Base-by-base conservation (phyloP, 2,329 filamentous ascomycete genomes). In the Graphilbum sp. region DNA sequence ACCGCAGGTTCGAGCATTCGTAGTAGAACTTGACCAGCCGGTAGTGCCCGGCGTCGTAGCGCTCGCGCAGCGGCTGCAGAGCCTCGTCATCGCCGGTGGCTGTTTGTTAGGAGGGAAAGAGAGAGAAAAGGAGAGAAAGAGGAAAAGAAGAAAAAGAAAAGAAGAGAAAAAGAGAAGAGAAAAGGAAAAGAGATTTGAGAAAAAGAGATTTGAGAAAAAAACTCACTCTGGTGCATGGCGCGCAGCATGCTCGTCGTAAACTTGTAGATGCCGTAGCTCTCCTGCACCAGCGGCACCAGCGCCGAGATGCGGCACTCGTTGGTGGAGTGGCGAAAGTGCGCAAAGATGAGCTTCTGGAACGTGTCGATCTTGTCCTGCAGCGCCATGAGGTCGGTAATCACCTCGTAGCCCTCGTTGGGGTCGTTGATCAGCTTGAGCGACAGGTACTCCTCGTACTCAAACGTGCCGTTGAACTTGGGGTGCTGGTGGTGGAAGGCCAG, bases 181-280 rank as follows among this genome's bases (percentile, higher is more conserved):
- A n/a, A n/a, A n/a, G n/a, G n/a, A n/a, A n/a, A n/a, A n/a, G n/a
- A n/a, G n/a, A n/a, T n/a, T n/a, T n/a, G n/a, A n/a, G n/a, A n/a
- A n/a, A n/a, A n/a, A n/a, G n/a, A n/a, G n/a, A n/a, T n/a, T n/a
- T n/a, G n/a, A n/a, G n/a, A n/a, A n/a, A n/a, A n/a, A n/a, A n/a
- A 62, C 78, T 54, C 65, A 87, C 82, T 86, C 3, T 83, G 88
- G 56, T 98, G 88, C 87, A 98, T 95, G 15, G 90, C 90, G 40
- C 90, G 75, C 44, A 98, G 62, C 90, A 98, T 98, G 79, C 90
- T 98, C 0, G 90, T 98, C 47, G 95, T 87, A 57, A 98, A 98
- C 60, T 96, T 96, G 68, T 98, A 98, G 49, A 98, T 96, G 35
- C 90, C 90, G 59, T 96, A 98, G 56, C 86, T 96, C 64, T 98